Evolutionary conservation across 208 protist genomes (phyloP).

Genomic region (Naegleria gruberi): DNA sequence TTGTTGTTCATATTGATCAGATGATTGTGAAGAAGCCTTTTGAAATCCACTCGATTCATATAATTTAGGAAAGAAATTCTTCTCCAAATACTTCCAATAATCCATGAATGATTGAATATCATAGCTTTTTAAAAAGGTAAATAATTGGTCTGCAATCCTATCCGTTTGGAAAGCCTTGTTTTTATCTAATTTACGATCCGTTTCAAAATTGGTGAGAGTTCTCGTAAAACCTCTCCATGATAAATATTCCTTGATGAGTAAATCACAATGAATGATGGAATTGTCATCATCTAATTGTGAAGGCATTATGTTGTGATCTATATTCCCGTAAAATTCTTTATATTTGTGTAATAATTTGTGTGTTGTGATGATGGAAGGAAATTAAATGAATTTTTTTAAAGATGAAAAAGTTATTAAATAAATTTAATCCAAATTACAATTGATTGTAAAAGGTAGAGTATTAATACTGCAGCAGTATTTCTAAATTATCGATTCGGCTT

Average conservation of each 20-base stretch:
- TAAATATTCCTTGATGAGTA: constrained; percentile 4
- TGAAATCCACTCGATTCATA: background rate
- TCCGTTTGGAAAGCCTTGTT: background rate
- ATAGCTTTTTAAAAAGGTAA: background rate
- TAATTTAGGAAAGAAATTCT: background rate
- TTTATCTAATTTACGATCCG: background rate
- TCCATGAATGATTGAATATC: constrained; percentile 8
- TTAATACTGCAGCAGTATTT: too few relatives aligned
- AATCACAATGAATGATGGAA: background rate
- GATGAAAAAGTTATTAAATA: too few relatives aligned
- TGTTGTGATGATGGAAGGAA: too few relatives aligned
- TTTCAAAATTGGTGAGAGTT: constrained; percentile 16
- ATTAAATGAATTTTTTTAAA: too few relatives aligned
- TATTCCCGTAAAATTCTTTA: too few relatives aligned
- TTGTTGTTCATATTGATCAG: background rate
- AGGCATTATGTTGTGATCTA: too few relatives aligned
- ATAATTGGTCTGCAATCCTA: constrained; percentile 20
- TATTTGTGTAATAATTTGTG: too few relatives aligned
- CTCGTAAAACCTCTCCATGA: background rate
- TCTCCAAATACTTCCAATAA: constrained; percentile 23
- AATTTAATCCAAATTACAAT: too few relatives aligned
- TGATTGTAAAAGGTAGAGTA: too few relatives aligned
- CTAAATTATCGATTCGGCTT: too few relatives aligned
- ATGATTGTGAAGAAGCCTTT: background rate
- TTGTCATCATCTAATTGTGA: background rate